A percentile compares a stretch with the other conserved stretches of the same genome.
Conservation (phyloP, 148 eudicot species). For the Silene conica region DNA sequence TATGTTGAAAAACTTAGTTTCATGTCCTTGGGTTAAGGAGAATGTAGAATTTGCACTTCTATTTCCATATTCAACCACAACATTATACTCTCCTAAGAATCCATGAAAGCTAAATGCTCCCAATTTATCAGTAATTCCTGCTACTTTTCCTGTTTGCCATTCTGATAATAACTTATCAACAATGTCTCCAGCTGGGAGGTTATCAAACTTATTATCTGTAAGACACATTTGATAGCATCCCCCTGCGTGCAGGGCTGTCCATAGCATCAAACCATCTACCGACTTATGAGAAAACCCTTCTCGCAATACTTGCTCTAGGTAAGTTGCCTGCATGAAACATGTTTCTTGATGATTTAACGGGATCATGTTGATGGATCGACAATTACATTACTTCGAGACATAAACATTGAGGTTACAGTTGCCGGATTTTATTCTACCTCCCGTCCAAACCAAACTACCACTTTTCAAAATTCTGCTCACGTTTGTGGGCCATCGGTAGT, state of each 20-base stretch:
- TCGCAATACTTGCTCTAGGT: constrained; percentile 60
- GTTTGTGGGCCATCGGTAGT: too few relatives aligned
- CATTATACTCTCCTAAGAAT: constrained; percentile 63
- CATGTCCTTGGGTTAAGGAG: constrained; percentile 51
- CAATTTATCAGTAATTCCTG: constrained; percentile 47
- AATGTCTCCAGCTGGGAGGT: constrained; percentile 70
- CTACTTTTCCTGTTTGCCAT: constrained; percentile 53
- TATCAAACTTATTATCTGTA: constrained; percentile 51
- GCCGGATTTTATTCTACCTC: too few relatives aligned
- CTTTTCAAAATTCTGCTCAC: too few relatives aligned
- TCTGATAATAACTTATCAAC: constrained; percentile 68
- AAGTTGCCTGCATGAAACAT: constrained; percentile 40
- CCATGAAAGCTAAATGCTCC: constrained; percentile 70
- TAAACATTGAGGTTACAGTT: too few relatives aligned
- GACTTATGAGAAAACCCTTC: constrained; percentile 75
- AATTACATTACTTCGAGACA: too few relatives aligned
- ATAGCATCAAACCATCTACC: constrained; percentile 70
- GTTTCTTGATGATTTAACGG: too few relatives aligned
- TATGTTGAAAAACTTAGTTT: constrained; percentile 63
- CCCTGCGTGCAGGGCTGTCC: constrained; percentile 56
- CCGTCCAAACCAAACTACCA: too few relatives aligned
- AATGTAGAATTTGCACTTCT: constrained; percentile 42
- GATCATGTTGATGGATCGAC: too few relatives aligned
- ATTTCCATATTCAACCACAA: constrained; percentile 35
- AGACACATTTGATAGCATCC: constrained; percentile 95